Evolutionary conservation across 305 asterid species (phyloP).

Genomic region (Nicotiana rustica): DNA sequence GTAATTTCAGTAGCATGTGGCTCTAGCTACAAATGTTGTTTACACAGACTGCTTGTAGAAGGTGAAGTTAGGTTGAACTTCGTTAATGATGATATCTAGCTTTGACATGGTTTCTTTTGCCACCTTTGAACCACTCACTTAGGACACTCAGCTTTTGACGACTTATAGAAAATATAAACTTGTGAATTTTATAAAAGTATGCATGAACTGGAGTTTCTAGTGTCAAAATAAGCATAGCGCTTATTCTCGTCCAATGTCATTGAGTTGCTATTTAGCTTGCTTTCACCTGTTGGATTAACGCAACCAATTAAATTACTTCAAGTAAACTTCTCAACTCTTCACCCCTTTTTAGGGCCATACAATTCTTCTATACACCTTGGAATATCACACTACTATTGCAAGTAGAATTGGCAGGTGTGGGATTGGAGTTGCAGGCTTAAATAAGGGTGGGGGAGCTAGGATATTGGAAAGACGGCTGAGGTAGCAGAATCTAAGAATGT

Average conservation of each 20-base stretch:
- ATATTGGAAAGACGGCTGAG: background rate
- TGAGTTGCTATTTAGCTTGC: background rate
- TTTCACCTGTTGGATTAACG: background rate
- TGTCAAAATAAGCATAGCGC: background rate
- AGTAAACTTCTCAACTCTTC: background rate
- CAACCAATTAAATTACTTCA: conserved; percentile 21
- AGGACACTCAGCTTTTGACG: background rate
- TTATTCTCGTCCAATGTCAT: background rate
- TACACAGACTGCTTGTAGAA: background rate
- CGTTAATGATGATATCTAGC: background rate
- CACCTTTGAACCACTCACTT: background rate
- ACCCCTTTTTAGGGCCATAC: background rate
- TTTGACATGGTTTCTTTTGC: background rate
- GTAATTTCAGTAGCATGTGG: background rate
- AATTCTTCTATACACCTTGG: background rate
- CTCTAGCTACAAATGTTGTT: background rate
- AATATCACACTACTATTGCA: background rate
- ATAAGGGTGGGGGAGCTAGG: background rate
- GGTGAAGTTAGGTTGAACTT: conserved; percentile 12
- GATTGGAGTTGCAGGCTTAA: background rate
- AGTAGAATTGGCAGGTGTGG: background rate
- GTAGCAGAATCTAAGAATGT: background rate
- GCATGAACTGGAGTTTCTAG: background rate
- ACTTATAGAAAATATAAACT: background rate
- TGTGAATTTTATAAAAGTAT: background rate